These are phyloP conservation scores for Saraca asoca DNA, from an alignment of 331 rosid species.

Conservation along the genomic window DNA sequence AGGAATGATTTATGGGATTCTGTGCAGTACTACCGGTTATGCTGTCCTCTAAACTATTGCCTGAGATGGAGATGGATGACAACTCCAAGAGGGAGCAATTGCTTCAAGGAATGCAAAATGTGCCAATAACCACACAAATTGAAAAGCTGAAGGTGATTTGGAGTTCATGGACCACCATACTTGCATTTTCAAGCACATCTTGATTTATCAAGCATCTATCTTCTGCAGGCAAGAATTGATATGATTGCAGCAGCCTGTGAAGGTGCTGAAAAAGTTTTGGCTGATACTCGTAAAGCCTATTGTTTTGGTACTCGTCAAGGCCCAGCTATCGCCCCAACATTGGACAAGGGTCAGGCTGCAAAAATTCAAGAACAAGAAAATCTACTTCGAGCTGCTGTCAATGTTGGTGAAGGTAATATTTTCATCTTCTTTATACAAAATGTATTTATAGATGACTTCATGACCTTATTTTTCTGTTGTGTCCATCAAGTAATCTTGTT, in stretches of 20 bases:
- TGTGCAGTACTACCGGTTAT: slow-evolving; percentile 79
- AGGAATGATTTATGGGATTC: background rate
- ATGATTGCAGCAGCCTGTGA: slow-evolving; percentile 95
- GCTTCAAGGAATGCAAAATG: slow-evolving; percentile 85
- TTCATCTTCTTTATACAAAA: slow-evolving; percentile 4
- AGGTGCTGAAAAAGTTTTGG: slow-evolving; percentile 89
- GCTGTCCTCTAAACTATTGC: slow-evolving; percentile 84
- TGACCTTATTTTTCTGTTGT: background rate
- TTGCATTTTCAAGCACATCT: slow-evolving; percentile 20
- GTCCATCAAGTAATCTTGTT: no score
- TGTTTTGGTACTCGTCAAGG: slow-evolving; percentile 90
- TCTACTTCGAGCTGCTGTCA: slow-evolving; percentile 89
- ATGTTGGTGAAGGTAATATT: slow-evolving; percentile 67
- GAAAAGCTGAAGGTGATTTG: slow-evolving; percentile 70
- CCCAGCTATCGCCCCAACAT: slow-evolving; percentile 70
- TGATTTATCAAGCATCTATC: background rate
- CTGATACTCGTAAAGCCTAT: slow-evolving; percentile 92
- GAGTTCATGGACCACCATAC: slow-evolving; percentile 13
- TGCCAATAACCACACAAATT: slow-evolving; percentile 69
- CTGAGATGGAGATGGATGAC: slow-evolving; percentile 92
- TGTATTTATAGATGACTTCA: background rate
- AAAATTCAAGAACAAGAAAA: slow-evolving; percentile 93
- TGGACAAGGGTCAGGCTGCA: slow-evolving; percentile 95
- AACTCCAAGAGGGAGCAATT: slow-evolving; percentile 68
- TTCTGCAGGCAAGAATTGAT: slow-evolving; percentile 72